Evolutionary conservation across 257 asterid genomes (phyloP), one percentile per base, ranked within the genome.

Genomic region (Ballota nigra): DNA sequence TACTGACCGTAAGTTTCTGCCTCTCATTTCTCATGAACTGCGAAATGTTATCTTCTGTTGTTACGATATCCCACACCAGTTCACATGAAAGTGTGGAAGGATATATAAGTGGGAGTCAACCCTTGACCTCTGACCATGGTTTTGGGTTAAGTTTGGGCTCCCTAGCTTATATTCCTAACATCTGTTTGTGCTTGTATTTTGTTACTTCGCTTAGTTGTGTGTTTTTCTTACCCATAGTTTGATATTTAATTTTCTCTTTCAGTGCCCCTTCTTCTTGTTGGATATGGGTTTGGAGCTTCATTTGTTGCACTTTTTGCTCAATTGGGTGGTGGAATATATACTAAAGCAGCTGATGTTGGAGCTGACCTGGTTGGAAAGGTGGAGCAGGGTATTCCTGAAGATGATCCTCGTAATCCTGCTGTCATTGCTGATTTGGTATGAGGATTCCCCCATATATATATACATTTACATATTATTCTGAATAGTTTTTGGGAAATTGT

Each of bases 211-310:
- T 65, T 22, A 56, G 36, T 45, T 74, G 63, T 47, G 41, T 59
- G 56, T 47, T 11, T 40, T 20, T 19, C 16, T 47, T 33, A 55
- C 60, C 68, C 74, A 23, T 74, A 12, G 55, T 13, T 65, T 75
- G 69, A 63, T 62, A 52, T 29, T 71, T 71, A 19, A 59, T 66
- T 60, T 67, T 57, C 77, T 77, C 75, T 67, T 59, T 23, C 92
- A 95, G 99, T 95, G 83, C 99, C 99, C 58, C 98, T 95, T 75
- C 98, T 95, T 70, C 97, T 95, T 51, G 99, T 95, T 80, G 98
- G 98, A 70, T 93, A 93, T 76, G 98, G 98, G 66, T 93, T 93
- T 84, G 98, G 98, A 69, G 98, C 97, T 80, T 93, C 98, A 77
- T 93, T 93, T 83, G 98, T 91, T 70, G 98, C 98, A 71, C 97